phyloP scores from a whole-genome alignment of 2,329 filamentous ascomycete genomes.

The Trichoderma asperellum region DNA sequence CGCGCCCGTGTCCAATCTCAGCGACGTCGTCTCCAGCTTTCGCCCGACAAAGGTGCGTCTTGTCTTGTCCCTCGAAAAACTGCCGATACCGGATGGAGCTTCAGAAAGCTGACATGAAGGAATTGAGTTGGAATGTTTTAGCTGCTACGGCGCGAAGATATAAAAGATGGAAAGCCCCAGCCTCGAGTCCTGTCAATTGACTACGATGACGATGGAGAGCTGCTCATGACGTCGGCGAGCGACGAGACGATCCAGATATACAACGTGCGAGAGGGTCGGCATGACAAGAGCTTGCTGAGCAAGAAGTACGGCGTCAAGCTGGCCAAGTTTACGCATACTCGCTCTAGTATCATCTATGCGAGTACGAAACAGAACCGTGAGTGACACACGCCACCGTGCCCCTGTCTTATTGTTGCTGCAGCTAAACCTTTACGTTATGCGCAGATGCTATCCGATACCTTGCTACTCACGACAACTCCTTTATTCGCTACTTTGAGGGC shows the following conservation, averaged over 20 bases:
- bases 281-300: conserved; percentile 85
- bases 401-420: neutral
- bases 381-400: neutral
- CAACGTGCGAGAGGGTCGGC: conserved; percentile 86
- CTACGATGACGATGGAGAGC: conserved; percentile 94
- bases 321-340: conserved; percentile 91
- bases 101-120: neutral
- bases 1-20: conserved; percentile 65
- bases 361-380: conserved; percentile 91
- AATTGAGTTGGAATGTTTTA: conserved; percentile 27
- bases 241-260: conserved; percentile 97
- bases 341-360: conserved; percentile 89
- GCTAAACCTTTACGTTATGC: conserved; percentile 58
- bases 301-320: conserved; percentile 97
- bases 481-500: conserved; percentile 93
- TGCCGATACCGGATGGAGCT: neutral
- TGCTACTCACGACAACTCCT: conserved; percentile 92
- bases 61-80: neutral
- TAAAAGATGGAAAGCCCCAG: conserved; percentile 55
- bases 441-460: conserved; percentile 87
- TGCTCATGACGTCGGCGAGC: conserved; percentile 86
- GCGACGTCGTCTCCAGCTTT: conserved; percentile 77
- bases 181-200: conserved; percentile 85
- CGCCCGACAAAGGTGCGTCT: conserved; percentile 73
- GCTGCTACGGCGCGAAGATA: conserved; percentile 63